These are phyloP conservation scores for Begonia peltatifolia DNA, from an alignment of 306 rosid species.

Conservation along the genomic window DNA sequence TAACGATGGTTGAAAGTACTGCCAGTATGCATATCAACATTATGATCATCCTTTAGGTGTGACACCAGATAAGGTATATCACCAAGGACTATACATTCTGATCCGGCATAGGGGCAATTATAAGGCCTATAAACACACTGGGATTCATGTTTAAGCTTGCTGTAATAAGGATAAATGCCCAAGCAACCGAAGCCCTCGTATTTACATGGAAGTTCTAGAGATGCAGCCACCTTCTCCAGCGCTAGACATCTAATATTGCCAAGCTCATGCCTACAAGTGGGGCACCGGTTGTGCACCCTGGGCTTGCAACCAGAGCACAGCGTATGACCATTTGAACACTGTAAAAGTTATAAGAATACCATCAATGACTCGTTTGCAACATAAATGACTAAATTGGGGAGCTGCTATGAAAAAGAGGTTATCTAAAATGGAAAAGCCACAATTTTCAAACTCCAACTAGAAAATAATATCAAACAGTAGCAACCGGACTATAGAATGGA, in stretches of 20 bases:
- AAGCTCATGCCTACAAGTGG: conserved; percentile 87
- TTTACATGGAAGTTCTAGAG: conserved; percentile 89
- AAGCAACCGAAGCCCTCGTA: conserved; percentile 64
- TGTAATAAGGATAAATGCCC: conserved; percentile 83
- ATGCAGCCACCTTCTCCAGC: conserved; percentile 88
- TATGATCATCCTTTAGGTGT: conserved; percentile 82
- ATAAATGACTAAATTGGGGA: too few species aligned
- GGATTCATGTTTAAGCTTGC: conserved; percentile 88
- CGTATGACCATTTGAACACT: conserved; percentile 96
- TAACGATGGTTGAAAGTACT: conserved; percentile 94
- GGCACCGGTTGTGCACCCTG: conserved; percentile 90
- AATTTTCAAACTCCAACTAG: too few species aligned
- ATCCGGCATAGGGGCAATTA: conserved; percentile 93
- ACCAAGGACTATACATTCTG: conserved; percentile 64
- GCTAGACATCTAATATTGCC: conserved; percentile 94
- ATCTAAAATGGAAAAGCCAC: too few species aligned
- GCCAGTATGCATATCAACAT: conserved; percentile 94
- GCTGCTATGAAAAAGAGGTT: too few species aligned
- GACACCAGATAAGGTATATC: conserved; percentile 74
- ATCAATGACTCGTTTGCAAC: too few species aligned
- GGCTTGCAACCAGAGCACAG: conserved; percentile 91
- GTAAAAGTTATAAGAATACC: background rate
- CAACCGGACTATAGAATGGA: too few species aligned
- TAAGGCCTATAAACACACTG: conserved; percentile 66
- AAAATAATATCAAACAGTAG: too few species aligned